Conservation (phyloP, 1,139 yeast species). For the Sugiyamaella grinbergsii region DNA sequence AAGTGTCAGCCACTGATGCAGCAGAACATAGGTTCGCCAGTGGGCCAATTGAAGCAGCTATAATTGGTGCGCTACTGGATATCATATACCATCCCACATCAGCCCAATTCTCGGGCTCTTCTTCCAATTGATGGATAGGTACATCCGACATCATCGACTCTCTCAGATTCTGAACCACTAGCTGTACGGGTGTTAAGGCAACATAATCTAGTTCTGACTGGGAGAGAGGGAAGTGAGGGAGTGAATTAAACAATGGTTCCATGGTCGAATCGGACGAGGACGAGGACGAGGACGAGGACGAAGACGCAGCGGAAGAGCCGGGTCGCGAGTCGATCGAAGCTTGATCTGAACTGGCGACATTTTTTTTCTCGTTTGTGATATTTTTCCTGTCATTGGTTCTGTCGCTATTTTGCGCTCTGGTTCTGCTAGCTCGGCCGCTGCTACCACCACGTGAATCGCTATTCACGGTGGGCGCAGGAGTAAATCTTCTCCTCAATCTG, state of each 20-base stretch:
- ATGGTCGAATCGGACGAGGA: neutral
- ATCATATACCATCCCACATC: slow-evolving; percentile 54
- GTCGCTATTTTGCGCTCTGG: no score
- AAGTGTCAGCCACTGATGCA: slow-evolving; percentile 68
- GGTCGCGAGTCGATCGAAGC: no score
- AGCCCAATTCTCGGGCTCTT: slow-evolving; percentile 21
- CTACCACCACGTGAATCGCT: neutral
- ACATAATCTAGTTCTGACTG: slow-evolving; percentile 19
- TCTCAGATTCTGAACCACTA: slow-evolving; percentile 19
- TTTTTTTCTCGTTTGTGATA: no score
- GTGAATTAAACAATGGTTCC: neutral
- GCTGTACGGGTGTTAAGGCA: slow-evolving; percentile 16
- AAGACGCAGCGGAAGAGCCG: no score
- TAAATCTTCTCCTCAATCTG: neutral
- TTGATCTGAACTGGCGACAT: no score
- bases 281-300: neutral
- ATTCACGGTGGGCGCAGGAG: neutral
- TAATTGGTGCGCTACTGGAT: slow-evolving; percentile 67
- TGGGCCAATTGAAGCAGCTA: slow-evolving; percentile 79
- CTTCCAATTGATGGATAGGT: slow-evolving; percentile 19
- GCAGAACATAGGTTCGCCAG: slow-evolving; percentile 71
- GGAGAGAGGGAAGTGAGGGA: slow-evolving; percentile 8
- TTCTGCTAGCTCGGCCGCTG: neutral
- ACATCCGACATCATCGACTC: slow-evolving; percentile 21
- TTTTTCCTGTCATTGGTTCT: no score